These are phyloP conservation scores for Curvularia verruculosa DNA, from an alignment of 2,329 filamentous ascomycete species.

Conservation along the genomic window DNA sequence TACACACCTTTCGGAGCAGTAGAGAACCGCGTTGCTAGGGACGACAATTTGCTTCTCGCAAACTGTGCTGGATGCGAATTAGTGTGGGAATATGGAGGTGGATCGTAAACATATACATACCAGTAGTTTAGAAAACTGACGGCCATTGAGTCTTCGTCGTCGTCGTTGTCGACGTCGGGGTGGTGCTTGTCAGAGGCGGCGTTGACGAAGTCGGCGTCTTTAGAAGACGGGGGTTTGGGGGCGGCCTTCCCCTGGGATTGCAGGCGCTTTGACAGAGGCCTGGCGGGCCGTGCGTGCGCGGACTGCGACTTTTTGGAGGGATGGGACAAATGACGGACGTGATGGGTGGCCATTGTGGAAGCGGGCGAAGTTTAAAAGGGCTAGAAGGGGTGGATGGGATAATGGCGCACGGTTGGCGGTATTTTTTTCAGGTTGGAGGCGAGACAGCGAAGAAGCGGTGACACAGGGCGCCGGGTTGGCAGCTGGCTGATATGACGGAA, in stretches of 20 bases:
- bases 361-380: slow-evolving; percentile 45
- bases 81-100: slow-evolving; percentile 11
- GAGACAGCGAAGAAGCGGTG: slow-evolving; percentile 44
- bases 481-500: slow-evolving; percentile 45
- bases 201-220: slow-evolving; percentile 29
- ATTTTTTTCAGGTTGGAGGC: slow-evolving; percentile 35
- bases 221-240: slow-evolving; percentile 31
- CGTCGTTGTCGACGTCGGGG: slow-evolving; percentile 43
- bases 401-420: slow-evolving; percentile 42
- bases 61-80: slow-evolving; percentile 57
- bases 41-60: slow-evolving; percentile 70
- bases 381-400: slow-evolving; percentile 33
- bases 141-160: slow-evolving; percentile 58
- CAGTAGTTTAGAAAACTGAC: slow-evolving; percentile 61
- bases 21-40: slow-evolving; percentile 65
- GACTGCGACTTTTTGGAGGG: slow-evolving; percentile 46
- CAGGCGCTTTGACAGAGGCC: slow-evolving; percentile 44
- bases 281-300: slow-evolving; percentile 43
- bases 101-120: slow-evolving; percentile 44
- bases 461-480: slow-evolving; percentile 40
- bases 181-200: no score
- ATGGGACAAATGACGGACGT: slow-evolving; percentile 43
- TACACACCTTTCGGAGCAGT: slow-evolving; percentile 68
- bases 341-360: slow-evolving; percentile 44
- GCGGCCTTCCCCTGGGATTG: slow-evolving; percentile 39